Evolutionary conservation across 257 asterid genomes (phyloP).

Genomic region (Scutellaria baicalensis): DNA sequence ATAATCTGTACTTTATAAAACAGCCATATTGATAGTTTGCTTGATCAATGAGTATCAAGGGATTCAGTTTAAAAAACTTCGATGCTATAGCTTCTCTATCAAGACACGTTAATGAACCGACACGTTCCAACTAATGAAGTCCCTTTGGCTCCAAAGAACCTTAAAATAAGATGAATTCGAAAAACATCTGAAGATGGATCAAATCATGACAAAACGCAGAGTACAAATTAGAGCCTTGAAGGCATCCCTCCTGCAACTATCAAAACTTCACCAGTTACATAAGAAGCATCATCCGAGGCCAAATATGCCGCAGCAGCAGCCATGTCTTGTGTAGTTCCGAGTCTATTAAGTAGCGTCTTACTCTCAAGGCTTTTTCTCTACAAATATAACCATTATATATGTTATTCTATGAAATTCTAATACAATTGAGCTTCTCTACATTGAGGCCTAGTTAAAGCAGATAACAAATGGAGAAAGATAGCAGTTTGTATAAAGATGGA

Average conservation of each 20-base stretch:
- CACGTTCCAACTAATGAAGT: not conserved
- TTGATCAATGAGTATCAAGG: too few species aligned
- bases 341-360: constrained; percentile 59
- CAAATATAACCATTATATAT: constrained; percentile 5
- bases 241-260: constrained; percentile 81
- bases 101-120: not conserved
- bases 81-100: too few species aligned
- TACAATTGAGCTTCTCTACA: not conserved
- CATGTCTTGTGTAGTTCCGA: constrained; percentile 80
- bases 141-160: not conserved
- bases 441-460: not conserved
- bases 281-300: constrained; percentile 89
- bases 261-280: constrained; percentile 75
- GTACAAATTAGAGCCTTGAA: constrained; percentile 53
- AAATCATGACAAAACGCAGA: not conserved
- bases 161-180: not conserved
- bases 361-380: constrained; percentile 60
- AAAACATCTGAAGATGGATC: not conserved
- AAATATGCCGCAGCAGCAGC: constrained; percentile 83
- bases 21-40: too few species aligned
- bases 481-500: not conserved
- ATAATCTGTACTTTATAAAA: too few species aligned
- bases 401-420: not conserved
- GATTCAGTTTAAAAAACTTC: too few species aligned
- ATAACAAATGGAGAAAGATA: not conserved